Evolutionary conservation across 257 asterid species (phyloP), one percentile per base, ranked within the genome.

Genomic region (Jacaranda copaia): DNA sequence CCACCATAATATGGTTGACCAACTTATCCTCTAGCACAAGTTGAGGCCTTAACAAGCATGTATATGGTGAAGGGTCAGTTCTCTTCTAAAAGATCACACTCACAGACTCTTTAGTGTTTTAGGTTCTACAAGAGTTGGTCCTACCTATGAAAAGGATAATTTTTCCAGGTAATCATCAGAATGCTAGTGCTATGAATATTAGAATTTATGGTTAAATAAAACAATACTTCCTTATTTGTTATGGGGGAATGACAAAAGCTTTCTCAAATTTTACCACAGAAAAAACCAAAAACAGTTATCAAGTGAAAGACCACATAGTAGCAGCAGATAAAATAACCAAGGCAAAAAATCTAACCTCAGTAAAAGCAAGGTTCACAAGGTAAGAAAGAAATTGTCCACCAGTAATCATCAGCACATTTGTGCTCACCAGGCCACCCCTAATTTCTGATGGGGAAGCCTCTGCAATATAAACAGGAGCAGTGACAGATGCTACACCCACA

Each of bases 381-480:
- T 95, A 95, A 79, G 99, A 95, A 81, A 95, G 88, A 83, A 93
- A 91, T 49, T 91, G 97, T 84, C 99, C 99, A 72, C 99, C 96
- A 72, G 98, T 93, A 71, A 95, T 93, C 99, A 95, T 95, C 57
- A 95, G 93, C 68, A 95, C 98, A 78, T 95, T 95, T 18, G 99
- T 91, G 89, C 97, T 91, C 56, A 95, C 99, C 79, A 95, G 93
- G 82, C 96, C 96, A 79, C 97, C 99, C 78, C 99, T 82, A 63
- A 95, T 90, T 85, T 95, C 99, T 20, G 94, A 91, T 1, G 97
- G 99, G 56, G 99, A 79, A 55, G 94, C 96, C 86, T 95, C 99
- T 15, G 99, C 96, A 61, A 95, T 95, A 79, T 95, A 95, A 36
- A 92, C 94, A 58, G 99, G 98, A 84, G 99, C 98, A 76, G 97